Evolutionary conservation across 306 rosid genomes (phyloP).

Genomic region (Erythrophleum fordii): DNA sequence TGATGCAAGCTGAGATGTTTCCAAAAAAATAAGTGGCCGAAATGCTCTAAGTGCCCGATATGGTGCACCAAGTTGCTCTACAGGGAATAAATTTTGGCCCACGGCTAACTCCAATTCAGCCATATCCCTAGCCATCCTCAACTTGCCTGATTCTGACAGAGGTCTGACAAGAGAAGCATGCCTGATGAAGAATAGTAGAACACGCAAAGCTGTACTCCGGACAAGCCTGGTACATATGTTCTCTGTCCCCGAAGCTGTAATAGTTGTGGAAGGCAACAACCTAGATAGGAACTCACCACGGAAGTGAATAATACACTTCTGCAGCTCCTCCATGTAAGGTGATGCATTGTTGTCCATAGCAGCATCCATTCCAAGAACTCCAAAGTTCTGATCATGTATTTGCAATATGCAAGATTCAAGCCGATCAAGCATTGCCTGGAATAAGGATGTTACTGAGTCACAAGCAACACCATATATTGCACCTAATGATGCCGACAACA

Average conservation of each 20-base stretch:
- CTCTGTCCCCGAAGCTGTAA: conserved; percentile 58
- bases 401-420: conserved; percentile 94
- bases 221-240: conserved; percentile 94
- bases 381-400: conserved; percentile 91
- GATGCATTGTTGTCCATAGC: conserved; percentile 95
- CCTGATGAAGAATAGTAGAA: conserved; percentile 87
- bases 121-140: conserved; percentile 99
- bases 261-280: conserved; percentile 72
- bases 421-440: conserved; percentile 96
- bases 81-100: conserved; percentile 93
- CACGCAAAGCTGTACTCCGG: conserved; percentile 93
- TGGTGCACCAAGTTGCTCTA: conserved; percentile 95
- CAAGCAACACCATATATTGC: conserved; percentile 92
- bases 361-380: conserved; percentile 85
- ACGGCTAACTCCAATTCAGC: conserved; percentile 96
- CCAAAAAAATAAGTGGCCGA: conserved; percentile 97
- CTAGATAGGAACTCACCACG: conserved; percentile 85
- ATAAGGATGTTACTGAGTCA: conserved; percentile 85
- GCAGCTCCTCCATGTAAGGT: conserved; percentile 99
- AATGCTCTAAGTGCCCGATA: conserved; percentile 94
- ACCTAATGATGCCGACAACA: conserved; percentile 90
- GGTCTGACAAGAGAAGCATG: conserved; percentile 99
- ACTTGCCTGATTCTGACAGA: conserved; percentile 96
- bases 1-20: conserved; percentile 84
- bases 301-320: conserved; percentile 87